Conservation (phyloP, 139 green algal species). For the Spirogloea muscicola region DNA sequence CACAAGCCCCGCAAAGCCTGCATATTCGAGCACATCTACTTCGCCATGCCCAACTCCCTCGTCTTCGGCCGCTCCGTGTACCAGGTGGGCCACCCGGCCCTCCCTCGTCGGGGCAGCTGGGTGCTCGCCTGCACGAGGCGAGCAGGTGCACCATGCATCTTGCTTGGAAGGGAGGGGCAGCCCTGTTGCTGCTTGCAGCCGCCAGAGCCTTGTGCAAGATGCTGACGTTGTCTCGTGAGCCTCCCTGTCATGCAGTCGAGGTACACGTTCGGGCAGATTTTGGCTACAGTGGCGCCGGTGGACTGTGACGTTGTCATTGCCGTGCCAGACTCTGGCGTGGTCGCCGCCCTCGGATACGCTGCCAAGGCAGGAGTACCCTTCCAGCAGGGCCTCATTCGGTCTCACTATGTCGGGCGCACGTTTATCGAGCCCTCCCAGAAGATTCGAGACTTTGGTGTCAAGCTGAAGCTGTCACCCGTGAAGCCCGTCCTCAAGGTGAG, state of each 20-base stretch:
- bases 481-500: conserved; percentile 29
- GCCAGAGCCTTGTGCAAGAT: no score
- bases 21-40: conserved; percentile 99
- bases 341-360: conserved; percentile 44
- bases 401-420: conserved; percentile 94
- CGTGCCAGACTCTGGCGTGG: conserved; percentile 42
- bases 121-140: no score
- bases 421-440: conserved; percentile 99
- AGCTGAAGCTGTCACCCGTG: conserved; percentile 49
- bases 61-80: conserved; percentile 97
- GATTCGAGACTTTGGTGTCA: conserved; percentile 85
- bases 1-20: conserved; percentile 68
- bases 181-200: no score
- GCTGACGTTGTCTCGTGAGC: no score
- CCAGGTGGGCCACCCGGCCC: conserved; percentile 55
- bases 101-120: no score
- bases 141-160: no score
- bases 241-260: conserved; percentile 5
- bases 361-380: conserved; percentile 73
- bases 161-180: no score
- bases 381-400: conserved; percentile 91
- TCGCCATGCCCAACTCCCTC: conserved; percentile 77
- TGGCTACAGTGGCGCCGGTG: conserved; percentile 24
- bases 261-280: conserved; percentile 49
- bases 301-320: conserved; percentile 51